Evolutionary conservation across 1,284 basidiomycete genomes (phyloP), one percentile per base, ranked within the genome.

Genomic region (Sanghuangporus sanghuang): DNA sequence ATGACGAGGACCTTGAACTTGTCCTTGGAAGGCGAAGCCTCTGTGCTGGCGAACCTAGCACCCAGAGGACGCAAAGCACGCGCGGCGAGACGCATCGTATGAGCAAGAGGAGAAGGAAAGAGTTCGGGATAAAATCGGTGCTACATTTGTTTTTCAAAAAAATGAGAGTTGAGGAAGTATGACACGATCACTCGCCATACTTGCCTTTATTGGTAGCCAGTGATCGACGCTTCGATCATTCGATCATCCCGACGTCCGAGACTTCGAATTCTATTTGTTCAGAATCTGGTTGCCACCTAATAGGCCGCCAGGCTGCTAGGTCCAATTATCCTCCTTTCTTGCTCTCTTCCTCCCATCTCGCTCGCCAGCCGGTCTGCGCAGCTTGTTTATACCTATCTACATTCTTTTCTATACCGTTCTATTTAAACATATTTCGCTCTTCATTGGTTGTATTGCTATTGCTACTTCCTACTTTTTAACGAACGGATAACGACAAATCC

Each of bases 1-100:
- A 90, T 74, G 27, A 90, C 80, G 27, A 89, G 75, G 18, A 90
- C 75, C 72, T 83, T 88, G 74, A 78, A 87, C 64, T 81, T 83
- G 68, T 79, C 76, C 70, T 75, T 79, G 18, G 54, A 23, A 8
- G 57, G 8, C 16, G 73, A 69, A 14, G 74, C 70, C 6, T 73
- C 68, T 11, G 79, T 77, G 69, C 78, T 83, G 6, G 75, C 77
- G 44, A 71, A 70, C 59, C 78, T 72, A 18, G 69, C 63, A n/a
- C 66, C 57, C 14, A 56, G 38, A 23, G 58, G 61, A 23, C 50
- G 57, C 27, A 62, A 58, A n/a, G 40, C 59, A 16, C 55, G 36
- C 23, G 58, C 40, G 35, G 57, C 44, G 50, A 56, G 49, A n/a
- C 21, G 49, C 52, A 58, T 63, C 14, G 12, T 59, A 46, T 38